Evolutionary conservation across 1,284 basidiomycete genomes (phyloP).

Genomic region (Naganishia sp.): DNA sequence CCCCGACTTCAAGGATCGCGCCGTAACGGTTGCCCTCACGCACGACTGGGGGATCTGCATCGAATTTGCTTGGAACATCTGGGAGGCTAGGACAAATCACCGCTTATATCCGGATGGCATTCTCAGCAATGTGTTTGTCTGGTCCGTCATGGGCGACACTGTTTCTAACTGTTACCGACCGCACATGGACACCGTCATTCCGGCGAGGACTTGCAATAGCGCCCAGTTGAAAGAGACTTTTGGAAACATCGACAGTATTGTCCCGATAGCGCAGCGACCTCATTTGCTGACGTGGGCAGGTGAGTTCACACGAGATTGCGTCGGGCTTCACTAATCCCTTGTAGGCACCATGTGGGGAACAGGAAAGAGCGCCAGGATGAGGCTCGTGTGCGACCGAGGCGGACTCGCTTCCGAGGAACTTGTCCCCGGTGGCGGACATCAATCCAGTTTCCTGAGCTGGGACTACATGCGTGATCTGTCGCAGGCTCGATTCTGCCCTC

Average conservation of each 20-base stretch:
- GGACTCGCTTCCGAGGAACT: conserved; percentile 47
- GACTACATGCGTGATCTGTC: conserved; percentile 54
- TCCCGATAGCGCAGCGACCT: conserved; percentile 44
- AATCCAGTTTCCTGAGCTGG: conserved; percentile 45
- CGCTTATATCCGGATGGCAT: conserved; percentile 47
- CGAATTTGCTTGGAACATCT: conserved; percentile 52
- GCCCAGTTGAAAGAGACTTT: conserved; percentile 44
- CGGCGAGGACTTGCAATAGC: conserved; percentile 48
- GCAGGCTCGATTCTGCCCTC: conserved; percentile 54
- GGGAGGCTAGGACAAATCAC: conserved; percentile 43
- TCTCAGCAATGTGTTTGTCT: conserved; percentile 48
- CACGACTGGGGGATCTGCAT: conserved; percentile 57
- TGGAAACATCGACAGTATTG: conserved; percentile 40
- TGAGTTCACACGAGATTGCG: neutral
- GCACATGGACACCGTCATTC: conserved; percentile 53
- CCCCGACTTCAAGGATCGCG: conserved; percentile 43
- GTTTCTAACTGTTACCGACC: conserved; percentile 52
- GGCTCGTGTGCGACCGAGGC: conserved; percentile 49
- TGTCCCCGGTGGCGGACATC: conserved; percentile 44
- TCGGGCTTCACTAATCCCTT: neutral
- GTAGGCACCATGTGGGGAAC: conserved; percentile 52
- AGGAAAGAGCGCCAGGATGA: conserved; percentile 49
- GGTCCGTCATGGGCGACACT: conserved; percentile 53
- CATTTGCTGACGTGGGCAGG: conserved; percentile 48
- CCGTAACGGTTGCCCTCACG: conserved; percentile 51